Evolutionary conservation across 2,329 filamentous ascomycete species (phyloP), one percentile per base, ranked within the genome.

Genomic region (Monosporascus cannonballus): DNA sequence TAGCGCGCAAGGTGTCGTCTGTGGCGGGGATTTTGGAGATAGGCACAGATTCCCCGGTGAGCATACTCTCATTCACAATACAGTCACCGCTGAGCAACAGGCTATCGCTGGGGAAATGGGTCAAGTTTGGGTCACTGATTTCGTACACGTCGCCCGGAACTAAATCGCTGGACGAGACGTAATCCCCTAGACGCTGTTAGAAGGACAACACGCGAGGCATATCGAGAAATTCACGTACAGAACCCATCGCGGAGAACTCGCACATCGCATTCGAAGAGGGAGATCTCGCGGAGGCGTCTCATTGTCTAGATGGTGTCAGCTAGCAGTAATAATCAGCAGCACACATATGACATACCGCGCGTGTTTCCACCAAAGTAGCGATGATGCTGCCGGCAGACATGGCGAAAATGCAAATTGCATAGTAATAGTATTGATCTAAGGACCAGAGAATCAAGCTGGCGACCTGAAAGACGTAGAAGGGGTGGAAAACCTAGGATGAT

Each of bases 21-120:
- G 83, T 90, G 3, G 90, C 85, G 1, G 94, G 92, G 2, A 85
- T 78, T 70, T 99, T 99, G 2, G 92, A 96, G 1, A 99, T 93
- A 2, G 94, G 95, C 4, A 99, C 92, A 41, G 94, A 97, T 75
- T 99, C 94, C 53, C 93, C 88, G 39, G 94, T 99, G 37, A 99
- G 81, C 94, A 99, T 99, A 72, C 94, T 97, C 72, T 99, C 94
- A 64, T 99, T 99, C 59, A 99, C 92, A 57, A 99, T 97, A 64
- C 92, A 96, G 71, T 99, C 95, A 41, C 94, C 95, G 50, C 89
- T 90, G 0, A 99, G 78, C 6, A 99, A 74, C 36, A 99, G 75
- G 68, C 93, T 96, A 69, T 99, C 94, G 64, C 90, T 94, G 1
- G 94, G 94, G 56, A 97, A 88, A 61, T 96, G 89, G 3, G 83